Conservation (phyloP, 2,329 filamentous ascomycete species). For the Aspergillus sp. region DNA sequence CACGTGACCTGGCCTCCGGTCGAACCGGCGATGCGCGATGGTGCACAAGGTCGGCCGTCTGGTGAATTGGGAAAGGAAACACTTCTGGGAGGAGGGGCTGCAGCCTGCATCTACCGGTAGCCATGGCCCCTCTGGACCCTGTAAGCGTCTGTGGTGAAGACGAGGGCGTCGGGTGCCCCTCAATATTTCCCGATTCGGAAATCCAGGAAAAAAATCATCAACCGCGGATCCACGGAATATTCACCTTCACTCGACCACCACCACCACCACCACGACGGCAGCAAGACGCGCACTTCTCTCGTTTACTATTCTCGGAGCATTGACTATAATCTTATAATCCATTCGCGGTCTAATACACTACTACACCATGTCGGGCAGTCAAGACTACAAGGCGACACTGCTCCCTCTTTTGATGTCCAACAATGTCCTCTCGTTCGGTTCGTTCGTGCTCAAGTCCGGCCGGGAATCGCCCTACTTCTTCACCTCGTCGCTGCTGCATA, state of each 20-base stretch:
- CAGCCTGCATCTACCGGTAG: too few species aligned
- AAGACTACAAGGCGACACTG: slow-evolving; percentile 33
- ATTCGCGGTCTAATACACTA: neutral
- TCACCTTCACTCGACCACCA: slow-evolving; percentile 14
- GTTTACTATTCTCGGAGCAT: neutral
- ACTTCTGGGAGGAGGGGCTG: too few species aligned
- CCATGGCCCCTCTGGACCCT: too few species aligned
- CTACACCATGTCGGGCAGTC: slow-evolving; percentile 19
- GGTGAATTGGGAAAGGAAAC: too few species aligned
- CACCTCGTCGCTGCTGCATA: slow-evolving; percentile 88
- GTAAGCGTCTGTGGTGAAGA: too few species aligned
- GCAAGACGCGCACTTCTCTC: neutral
- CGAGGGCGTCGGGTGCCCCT: neutral
- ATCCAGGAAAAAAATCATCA: neutral
- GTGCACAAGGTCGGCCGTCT: too few species aligned
- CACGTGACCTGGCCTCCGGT: neutral
- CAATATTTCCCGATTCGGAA: neutral
- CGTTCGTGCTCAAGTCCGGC: slow-evolving; percentile 76
- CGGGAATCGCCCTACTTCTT: slow-evolving; percentile 93
- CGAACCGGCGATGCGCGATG: too few species aligned
- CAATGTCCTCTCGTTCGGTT: slow-evolving; percentile 36
- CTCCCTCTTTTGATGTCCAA: slow-evolving; percentile 32
- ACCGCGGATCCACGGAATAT: neutral
- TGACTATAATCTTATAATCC: neutral
- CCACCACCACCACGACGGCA: slow-evolving; percentile 2